Evolutionary conservation across 257 asterid genomes (phyloP), one percentile per base, ranked within the genome.

Genomic region (Nicotiana knightiana): DNA sequence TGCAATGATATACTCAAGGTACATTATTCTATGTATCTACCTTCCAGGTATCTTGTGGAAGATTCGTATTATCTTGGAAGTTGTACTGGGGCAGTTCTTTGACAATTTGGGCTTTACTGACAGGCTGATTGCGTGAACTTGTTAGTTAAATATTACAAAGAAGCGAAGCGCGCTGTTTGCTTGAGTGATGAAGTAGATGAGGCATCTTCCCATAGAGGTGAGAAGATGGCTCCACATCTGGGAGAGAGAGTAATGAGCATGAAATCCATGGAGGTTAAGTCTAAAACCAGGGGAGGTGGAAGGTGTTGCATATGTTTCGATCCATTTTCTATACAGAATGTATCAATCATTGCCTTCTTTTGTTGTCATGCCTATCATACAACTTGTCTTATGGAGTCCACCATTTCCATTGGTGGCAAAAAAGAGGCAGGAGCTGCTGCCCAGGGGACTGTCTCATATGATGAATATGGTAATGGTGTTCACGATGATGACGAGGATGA

Each of bases 301-400:
- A 91, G 98, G 81, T 97, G 99, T 67, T 97, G 99, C 93, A 91
- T 97, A 88, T 97, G 99, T 80, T 97, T 97, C n/a, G 98, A 94
- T 81, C 97, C 98, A 16, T 93, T 94, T 82, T 84, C 97, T 67
- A 90, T 97, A 54, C 98, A 90, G 48, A 90, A 89, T 43, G 93
- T 86, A 58, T 85, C 96, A 1, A 85, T 97, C 67, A 86, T 91
- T 13, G 91, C 89, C 71, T 97, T 97, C 95, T 97, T 93, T 81
- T 97, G 99, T 83, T 94, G 97, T 66, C 98, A 97, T 58, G 93
- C 95, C 17, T 97, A 94, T 85, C 99, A 97, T 71, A 87, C 89
- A 83, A 87, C 92, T 0, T 94, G 99, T 85, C 94, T 97, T 59
- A 82, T 84, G 88, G 99, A 97, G 46, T 94, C 97, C 88, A 89